Base-by-base conservation (phyloP, 148 eudicot species). In the Rhododendron griersonianum region DNA sequence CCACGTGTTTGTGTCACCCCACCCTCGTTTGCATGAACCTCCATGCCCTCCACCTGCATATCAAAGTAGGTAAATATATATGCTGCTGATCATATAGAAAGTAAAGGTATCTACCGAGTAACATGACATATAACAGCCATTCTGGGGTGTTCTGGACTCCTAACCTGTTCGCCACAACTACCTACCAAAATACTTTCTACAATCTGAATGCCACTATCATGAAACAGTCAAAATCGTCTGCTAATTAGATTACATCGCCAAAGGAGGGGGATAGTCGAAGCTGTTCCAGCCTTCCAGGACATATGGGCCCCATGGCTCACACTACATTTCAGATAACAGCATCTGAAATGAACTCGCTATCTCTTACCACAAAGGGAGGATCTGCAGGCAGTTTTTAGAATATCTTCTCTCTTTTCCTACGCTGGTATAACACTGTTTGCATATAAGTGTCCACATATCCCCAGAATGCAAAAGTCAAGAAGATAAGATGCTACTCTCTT, bases 1-100 rank as follows among this genome's bases (percentile, higher is more conserved):
- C 98, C 98, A 18, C 98, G 98, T 1, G 98, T 95, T 89, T 88
- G 85, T 86, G 98, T 95, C 88, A 92, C 91, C 71, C 98, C 98
- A 80, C 98, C 98, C 86, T 95, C 98, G 89, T 95, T 92, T 80
- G 94, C 98, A 87, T 95, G 98, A 89, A 95, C 98, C 92, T 95
- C 85, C n/a, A 95, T 95, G 16, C 98, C 98, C 85, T 93, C 94
- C 55, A 95, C 98, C 98, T 95, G 90, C 84, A 91, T 55, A 86
- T 33, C 44, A 87, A 41, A 21, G 78, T 81, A 53, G 65, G 5
- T 28, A 80, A 80, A 23, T 4, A 55, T 79, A 18, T 84, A 19
- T 69, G 51, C 33, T 7, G 5, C 44, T n/a, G 82, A 77, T 73
- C 75, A 77, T n/a, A 73, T 18, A 28, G 45, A 53, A 59, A 10